Evolutionary conservation across 176 grass and related monocot species (phyloP).

Genomic region (Aegilops bicornis): DNA sequence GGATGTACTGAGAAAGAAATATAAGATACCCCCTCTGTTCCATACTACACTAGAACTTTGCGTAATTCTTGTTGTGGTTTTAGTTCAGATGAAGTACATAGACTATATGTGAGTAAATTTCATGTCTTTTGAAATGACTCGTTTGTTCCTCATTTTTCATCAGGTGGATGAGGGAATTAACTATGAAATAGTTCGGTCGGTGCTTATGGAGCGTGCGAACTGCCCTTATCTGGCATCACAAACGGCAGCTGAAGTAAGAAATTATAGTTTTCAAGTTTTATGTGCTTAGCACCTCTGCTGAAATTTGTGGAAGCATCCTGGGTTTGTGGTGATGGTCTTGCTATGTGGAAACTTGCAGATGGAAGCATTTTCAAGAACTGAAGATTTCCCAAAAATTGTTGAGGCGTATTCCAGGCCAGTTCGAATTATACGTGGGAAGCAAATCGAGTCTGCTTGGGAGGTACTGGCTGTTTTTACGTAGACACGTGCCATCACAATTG

Average conservation of each 20-base stretch:
- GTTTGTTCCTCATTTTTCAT: slow-evolving; percentile 17
- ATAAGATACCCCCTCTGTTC: no score
- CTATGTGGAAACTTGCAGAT: slow-evolving; percentile 44
- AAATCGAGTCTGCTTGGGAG: slow-evolving; percentile 51
- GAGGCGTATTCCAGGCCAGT: slow-evolving; percentile 85
- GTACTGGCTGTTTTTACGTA: slow-evolving; percentile 27
- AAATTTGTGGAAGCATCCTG: not conserved
- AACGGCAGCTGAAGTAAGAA: slow-evolving; percentile 73
- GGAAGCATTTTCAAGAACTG: slow-evolving; percentile 71
- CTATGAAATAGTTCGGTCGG: slow-evolving; percentile 77
- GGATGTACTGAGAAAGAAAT: no score
- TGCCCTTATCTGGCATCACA: slow-evolving; percentile 78
- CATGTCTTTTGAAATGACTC: not conserved
- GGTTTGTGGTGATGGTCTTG: slow-evolving; percentile 1
- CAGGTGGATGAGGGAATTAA: slow-evolving; percentile 86
- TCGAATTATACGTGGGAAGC: slow-evolving; percentile 85
- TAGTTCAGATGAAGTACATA: not conserved
- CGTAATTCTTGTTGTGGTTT: no score
- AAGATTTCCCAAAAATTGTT: slow-evolving; percentile 72
- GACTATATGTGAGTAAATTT: not conserved
- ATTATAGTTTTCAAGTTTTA: not conserved
- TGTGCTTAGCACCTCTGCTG: not conserved
- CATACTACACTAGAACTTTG: no score
- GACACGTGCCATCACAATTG: not conserved
- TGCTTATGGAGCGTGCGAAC: slow-evolving; percentile 80